A percentile compares a stretch with the other conserved stretches of the same genome.
Evolutionary conservation across 805 yeast species (phyloP).

Genomic region (Zygosaccharomyces bailii): DNA sequence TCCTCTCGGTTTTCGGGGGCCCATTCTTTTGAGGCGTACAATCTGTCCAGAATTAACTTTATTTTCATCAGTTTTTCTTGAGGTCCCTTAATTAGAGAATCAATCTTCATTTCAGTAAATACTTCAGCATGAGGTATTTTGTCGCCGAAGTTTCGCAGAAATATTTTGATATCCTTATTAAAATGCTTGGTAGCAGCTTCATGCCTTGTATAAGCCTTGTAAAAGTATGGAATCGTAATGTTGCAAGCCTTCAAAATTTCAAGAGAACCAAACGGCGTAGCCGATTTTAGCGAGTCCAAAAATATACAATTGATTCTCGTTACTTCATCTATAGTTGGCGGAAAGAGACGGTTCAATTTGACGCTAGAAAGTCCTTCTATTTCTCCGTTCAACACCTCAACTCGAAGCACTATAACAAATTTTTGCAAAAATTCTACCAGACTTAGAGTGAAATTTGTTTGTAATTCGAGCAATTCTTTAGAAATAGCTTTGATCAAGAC

Average conservation of each 20-base stretch:
- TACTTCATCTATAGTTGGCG: constrained; percentile 94
- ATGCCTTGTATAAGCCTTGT: constrained; percentile 88
- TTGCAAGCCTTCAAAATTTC: constrained; percentile 82
- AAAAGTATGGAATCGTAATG: constrained; percentile 80
- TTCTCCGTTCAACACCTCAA: constrained; percentile 56
- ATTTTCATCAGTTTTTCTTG: constrained; percentile 64
- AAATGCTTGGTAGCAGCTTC: constrained; percentile 84
- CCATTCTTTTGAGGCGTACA: constrained; percentile 51
- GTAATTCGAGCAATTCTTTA: constrained; percentile 64
- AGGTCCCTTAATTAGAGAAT: constrained; percentile 62
- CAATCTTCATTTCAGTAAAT: constrained; percentile 51
- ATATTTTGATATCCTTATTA: constrained; percentile 42
- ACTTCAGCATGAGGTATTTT: constrained; percentile 29
- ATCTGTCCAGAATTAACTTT: constrained; percentile 62
- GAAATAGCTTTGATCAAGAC: constrained; percentile 50
- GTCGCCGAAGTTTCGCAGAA: constrained; percentile 38
- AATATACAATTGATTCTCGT: constrained; percentile 85
- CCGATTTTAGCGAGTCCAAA: constrained; percentile 66
- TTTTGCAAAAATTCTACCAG: constrained; percentile 74
- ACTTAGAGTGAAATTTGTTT: constrained; percentile 67
- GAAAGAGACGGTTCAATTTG: constrained; percentile 73
- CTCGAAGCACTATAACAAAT: constrained; percentile 73
- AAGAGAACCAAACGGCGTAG: constrained; percentile 63
- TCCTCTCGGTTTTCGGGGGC: constrained; percentile 26
- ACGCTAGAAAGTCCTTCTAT: constrained; percentile 54